Base-by-base conservation (phyloP, 371 early-diverging fungal genomes). In the Capniomyces stellatus region DNA sequence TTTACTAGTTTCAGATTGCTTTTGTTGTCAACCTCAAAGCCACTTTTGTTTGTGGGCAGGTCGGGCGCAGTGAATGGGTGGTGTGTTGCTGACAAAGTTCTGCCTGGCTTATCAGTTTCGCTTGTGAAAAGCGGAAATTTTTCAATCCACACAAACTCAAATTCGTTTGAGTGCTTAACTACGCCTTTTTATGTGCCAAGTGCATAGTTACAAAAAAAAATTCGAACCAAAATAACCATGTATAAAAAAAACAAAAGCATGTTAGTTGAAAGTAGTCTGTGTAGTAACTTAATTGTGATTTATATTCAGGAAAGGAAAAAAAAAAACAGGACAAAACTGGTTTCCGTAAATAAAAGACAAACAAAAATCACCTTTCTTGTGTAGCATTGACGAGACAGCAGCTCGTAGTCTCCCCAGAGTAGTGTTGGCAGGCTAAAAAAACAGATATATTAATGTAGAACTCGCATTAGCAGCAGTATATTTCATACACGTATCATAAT, bases 31-130 rank as follows among this genome's bases (percentile, higher is more conserved):
- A 8, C 46, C 25, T 25, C 6, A 19, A n/a, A n/a, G n/a, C n/a
- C n/a, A 18, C 18, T 28, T 44, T 30, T 28, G 21, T 18, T 24
- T 18, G 15, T 3, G 83, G 64, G 58, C 87, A 84, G 67, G 13
- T 70, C 70, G 0, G 90, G 91, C 0, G 91, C 85, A 2, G 93
- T 92, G 60, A 92, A 92, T 0, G 93, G 93, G 61, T 92, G 90
- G 60, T 92, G 93, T 0, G 87, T 88, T 1, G 90, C 72, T 39
- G 25, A 27, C 3, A 13, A 2, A 8, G 28, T 35, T 18, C 22
- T 57, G 19, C 57, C 43, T 2, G 52, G 51, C 23, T 57, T 58
- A 30, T 60, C 65, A 0, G 44, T 77, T 27, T 76, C 75, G 0
- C 80, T 81, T 2, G 86, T 81, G 51, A 92, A 87, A 27, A 92